Evolutionary conservation across 148 eudicot species (phyloP).

Genomic region (Rhododendron ferrugineum): DNA sequence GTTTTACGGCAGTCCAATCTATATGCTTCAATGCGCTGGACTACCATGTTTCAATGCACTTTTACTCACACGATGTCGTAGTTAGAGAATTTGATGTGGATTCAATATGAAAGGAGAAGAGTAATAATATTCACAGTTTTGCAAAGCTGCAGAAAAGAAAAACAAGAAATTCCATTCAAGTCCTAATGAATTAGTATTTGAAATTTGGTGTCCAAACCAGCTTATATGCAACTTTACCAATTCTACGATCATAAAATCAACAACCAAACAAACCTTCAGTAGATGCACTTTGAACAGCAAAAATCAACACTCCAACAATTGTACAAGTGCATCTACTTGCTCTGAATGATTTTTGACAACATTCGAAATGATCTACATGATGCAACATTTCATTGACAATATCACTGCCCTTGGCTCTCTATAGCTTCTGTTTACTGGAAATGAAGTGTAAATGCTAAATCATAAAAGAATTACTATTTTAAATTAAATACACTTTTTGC

Average conservation of each 20-base stretch:
- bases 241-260: background rate
- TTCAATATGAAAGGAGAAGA: background rate
- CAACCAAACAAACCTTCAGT: background rate
- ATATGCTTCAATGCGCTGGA: background rate
- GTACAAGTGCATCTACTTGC: background rate
- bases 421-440: background rate
- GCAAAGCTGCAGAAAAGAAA: background rate
- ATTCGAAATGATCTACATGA: background rate
- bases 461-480: slow-evolving; percentile 15
- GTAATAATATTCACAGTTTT: background rate
- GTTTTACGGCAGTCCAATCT: background rate
- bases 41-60: background rate
- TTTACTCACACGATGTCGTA: no score
- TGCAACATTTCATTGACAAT: background rate
- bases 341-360: background rate
- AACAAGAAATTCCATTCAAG: background rate
- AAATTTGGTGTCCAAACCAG: background rate
- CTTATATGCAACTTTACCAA: background rate
- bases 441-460: background rate
- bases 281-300: background rate
- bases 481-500: slow-evolving; percentile 8
- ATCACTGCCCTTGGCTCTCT: background rate
- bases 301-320: background rate
- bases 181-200: no score
- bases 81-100: background rate